Percentiles rank a stretch among this genome's conserved stretches.
Evolutionary conservation across 768 basidiomycete genomes (phyloP).

Genomic region (Coprinellus micaceus): DNA sequence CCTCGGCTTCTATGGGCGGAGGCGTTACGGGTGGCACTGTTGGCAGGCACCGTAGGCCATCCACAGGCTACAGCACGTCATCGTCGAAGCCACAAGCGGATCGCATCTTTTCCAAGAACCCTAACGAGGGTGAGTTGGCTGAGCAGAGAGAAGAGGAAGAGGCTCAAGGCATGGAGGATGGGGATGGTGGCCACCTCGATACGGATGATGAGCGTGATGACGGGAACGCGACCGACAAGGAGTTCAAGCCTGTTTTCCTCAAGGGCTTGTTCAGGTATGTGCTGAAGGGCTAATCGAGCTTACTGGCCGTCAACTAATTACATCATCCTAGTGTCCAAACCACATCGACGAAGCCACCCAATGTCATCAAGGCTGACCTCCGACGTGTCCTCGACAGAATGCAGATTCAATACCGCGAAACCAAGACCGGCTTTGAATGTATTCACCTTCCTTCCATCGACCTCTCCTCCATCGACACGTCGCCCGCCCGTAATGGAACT

Average conservation of each 20-base stretch:
- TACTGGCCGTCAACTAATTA: too few relatives aligned
- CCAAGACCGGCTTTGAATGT: constrained; percentile 91
- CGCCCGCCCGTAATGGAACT: constrained; percentile 21
- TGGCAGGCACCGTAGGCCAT: constrained; percentile 67
- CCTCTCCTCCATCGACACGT: constrained; percentile 59
- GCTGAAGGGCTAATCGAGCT: too few relatives aligned
- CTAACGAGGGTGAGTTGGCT: constrained; percentile 43
- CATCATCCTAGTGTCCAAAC: constrained; percentile 82
- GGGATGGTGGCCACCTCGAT: constrained; percentile 18
- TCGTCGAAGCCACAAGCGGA: constrained; percentile 36
- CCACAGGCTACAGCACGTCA: constrained; percentile 55
- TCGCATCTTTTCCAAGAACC: constrained; percentile 41
- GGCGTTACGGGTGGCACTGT: constrained; percentile 48
- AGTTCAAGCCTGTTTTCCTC: constrained; percentile 91
- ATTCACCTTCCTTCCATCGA: constrained; percentile 95
- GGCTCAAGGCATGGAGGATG: constrained; percentile 25
- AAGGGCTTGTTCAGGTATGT: constrained; percentile 92
- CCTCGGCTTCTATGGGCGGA: constrained; percentile 12
- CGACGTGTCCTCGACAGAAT: constrained; percentile 85
- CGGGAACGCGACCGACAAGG: constrained; percentile 55
- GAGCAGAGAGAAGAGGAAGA: constrained; percentile 44
- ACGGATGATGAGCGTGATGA: constrained; percentile 48
- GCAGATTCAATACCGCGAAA: constrained; percentile 92
- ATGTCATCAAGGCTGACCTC: constrained; percentile 80
- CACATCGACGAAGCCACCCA: constrained; percentile 85